Percentiles rank a stretch among this genome's conserved stretches.
phyloP scores from a whole-genome alignment of 2,329 filamentous ascomycete species.

The Fusarium vanettenii region DNA sequence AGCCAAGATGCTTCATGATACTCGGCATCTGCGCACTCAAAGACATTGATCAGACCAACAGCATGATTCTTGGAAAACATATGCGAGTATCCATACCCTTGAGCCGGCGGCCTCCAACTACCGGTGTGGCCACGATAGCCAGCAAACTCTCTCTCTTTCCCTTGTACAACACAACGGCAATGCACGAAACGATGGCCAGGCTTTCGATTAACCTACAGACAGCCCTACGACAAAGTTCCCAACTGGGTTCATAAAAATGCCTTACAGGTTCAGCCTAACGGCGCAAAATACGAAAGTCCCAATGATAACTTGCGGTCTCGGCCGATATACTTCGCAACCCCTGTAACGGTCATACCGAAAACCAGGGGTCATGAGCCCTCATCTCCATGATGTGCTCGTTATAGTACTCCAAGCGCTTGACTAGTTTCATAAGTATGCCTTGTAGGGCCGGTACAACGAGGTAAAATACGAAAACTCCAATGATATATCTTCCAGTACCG shows the following conservation, averaged over 20 bases:
- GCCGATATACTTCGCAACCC: background rate
- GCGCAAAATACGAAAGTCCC: background rate
- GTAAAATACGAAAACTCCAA: slow-evolving; percentile 46
- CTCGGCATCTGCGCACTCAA: background rate
- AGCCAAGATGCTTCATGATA: background rate
- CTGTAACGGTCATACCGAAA: background rate
- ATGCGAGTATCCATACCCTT: background rate
- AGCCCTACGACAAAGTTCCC: slow-evolving; percentile 17
- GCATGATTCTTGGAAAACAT: background rate
- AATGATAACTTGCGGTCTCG: background rate
- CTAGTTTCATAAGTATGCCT: slow-evolving; percentile 25
- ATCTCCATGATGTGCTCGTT: background rate
- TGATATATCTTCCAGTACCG: slow-evolving; percentile 47
- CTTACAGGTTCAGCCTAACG: background rate
- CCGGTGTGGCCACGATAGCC: background rate
- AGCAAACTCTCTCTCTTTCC: slow-evolving; percentile 26
- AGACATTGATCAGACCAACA: background rate
- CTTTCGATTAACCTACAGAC: background rate
- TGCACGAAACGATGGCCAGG: slow-evolving; percentile 15
- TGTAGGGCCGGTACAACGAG: slow-evolving; percentile 38
- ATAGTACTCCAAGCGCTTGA: slow-evolving; percentile 31
- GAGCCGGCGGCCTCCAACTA: background rate
- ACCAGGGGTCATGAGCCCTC: background rate
- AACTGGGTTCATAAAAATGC: background rate
- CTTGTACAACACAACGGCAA: slow-evolving; percentile 48